Base-by-base conservation (phyloP, 257 asterid species). In the Paulownia fortunei region DNA sequence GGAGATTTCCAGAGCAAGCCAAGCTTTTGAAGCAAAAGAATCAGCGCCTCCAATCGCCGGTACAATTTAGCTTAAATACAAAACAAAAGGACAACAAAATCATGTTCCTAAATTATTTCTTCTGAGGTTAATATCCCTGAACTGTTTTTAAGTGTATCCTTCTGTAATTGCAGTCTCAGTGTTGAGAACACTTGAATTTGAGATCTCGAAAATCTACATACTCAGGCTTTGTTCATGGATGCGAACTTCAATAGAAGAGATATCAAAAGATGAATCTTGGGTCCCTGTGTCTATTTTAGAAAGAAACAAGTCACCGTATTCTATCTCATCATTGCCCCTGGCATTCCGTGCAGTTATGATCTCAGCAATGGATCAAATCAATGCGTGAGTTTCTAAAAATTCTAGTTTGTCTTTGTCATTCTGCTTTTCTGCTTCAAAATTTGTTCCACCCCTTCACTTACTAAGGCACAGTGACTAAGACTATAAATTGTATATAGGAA, bases 191-290 rank as follows among this genome's bases (percentile, higher is more conserved):
- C 97, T 95, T 78, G 98, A 90, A 83, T 90, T 87, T 66, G 96
- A 93, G 87, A 82, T 92, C 80, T 91, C 97, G 58, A 95, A 89
- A 81, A 81, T 93, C 80, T 91, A 91, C 81, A 87, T 91, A 84
- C 76, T 86, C 77, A 90, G 98, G 91, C 92, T 95, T 42, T 91
- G 99, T 88, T 90, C 98, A 30, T 95, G 98, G 99, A 95, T 95
- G 97, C 92, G 96, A 51, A 80, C 90, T 75, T 88, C 97, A 73
- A 85, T 94, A 56, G 97, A 93, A 73, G 97, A 92, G 86, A 87
- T 95, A 85, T 85, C 96, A n/a, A 92, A 87, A 79, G 93, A 89
- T 69, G 99, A 95, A 82, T 78, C 97, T 58, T 95, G 98, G 98
- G 81, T 95, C 34, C 92, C 97, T 2, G 97, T 95, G 69, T 95